Evolutionary conservation across 1,284 basidiomycete genomes (phyloP).

Genomic region (Thelephora terrestris): DNA sequence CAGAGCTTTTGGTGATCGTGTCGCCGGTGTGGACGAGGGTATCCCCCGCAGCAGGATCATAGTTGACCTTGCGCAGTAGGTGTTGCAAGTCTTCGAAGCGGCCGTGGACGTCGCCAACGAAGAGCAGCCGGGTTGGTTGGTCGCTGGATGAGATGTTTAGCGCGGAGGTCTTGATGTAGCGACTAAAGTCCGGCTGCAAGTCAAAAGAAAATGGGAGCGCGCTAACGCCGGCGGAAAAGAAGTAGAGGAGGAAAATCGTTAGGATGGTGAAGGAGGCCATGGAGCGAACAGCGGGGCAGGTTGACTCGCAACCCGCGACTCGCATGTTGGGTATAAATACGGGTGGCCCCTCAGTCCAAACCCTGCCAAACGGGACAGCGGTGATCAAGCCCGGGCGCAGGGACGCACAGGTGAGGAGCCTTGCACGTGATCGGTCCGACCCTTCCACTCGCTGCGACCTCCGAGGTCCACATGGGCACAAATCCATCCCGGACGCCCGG

Average conservation of each 20-base stretch:
- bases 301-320: too few relatives aligned
- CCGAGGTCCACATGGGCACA: too few relatives aligned
- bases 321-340: too few relatives aligned
- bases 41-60: slow-evolving; percentile 43
- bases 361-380: too few relatives aligned
- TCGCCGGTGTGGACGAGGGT: slow-evolving; percentile 76
- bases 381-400: too few relatives aligned
- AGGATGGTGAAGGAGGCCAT: slow-evolving; percentile 22
- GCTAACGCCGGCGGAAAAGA: slow-evolving; percentile 26
- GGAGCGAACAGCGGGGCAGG: not conserved
- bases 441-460: too few relatives aligned
- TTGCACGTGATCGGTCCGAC: too few relatives aligned
- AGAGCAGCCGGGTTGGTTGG: slow-evolving; percentile 46
- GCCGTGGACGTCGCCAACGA: slow-evolving; percentile 83
- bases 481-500: too few relatives aligned
- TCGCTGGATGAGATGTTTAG: slow-evolving; percentile 36
- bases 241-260: slow-evolving; percentile 29
- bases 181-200: slow-evolving; percentile 45
- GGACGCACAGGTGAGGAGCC: too few relatives aligned
- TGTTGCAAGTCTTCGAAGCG: slow-evolving; percentile 58
- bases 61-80: slow-evolving; percentile 52
- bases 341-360: too few relatives aligned
- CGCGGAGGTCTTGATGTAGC: slow-evolving; percentile 31
- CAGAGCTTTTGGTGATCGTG: slow-evolving; percentile 59
- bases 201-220: slow-evolving; percentile 14